A percentile compares a stretch with the other conserved stretches of the same genome.
Conservation (phyloP, 805 yeast genomes). For the Crinitomyces ghanaensis region DNA sequence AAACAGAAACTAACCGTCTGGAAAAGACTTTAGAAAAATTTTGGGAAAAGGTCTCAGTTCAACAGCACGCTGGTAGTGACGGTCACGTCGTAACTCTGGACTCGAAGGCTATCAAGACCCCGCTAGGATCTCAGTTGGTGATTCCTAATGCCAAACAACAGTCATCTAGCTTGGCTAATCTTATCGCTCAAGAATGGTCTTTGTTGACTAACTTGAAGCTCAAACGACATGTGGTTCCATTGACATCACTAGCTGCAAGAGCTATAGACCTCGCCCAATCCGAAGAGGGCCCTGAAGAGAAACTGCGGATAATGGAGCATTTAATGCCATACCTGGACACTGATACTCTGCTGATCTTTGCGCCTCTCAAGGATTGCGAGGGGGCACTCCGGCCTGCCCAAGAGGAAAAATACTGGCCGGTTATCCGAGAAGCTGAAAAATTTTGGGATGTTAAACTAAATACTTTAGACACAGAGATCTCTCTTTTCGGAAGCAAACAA, state of each 20-base stretch:
- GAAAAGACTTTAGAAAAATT: constrained; percentile 43
- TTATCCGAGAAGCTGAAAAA: constrained; percentile 55
- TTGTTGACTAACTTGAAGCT: constrained; percentile 50
- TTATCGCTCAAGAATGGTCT: constrained; percentile 84
- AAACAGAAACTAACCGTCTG: constrained; percentile 55
- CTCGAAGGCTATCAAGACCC: constrained; percentile 69
- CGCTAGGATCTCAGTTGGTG: constrained; percentile 59
- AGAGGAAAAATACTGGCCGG: constrained; percentile 62
- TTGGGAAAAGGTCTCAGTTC: constrained; percentile 16
- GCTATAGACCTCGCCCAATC: constrained; percentile 59
- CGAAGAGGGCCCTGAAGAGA: constrained; percentile 30
- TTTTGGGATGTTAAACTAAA: constrained; percentile 41
- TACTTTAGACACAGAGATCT: constrained; percentile 69
- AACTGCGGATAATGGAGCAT: constrained; percentile 45
- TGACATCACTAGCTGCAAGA: constrained; percentile 79
- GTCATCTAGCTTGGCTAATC: constrained; percentile 45
- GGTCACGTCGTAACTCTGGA: constrained; percentile 53
- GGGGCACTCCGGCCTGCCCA: constrained; percentile 76
- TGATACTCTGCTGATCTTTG: constrained; percentile 79
- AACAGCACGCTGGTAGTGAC: constrained; percentile 5
- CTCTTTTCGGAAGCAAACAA: constrained; percentile 74
- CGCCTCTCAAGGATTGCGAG: constrained; percentile 71
- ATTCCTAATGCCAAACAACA: constrained; percentile 45
- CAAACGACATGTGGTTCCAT: constrained; percentile 69
- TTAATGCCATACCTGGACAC: constrained; percentile 83